phyloP scores from a whole-genome alignment of 768 basidiomycete species.

The Mycena sanguinolenta region DNA sequence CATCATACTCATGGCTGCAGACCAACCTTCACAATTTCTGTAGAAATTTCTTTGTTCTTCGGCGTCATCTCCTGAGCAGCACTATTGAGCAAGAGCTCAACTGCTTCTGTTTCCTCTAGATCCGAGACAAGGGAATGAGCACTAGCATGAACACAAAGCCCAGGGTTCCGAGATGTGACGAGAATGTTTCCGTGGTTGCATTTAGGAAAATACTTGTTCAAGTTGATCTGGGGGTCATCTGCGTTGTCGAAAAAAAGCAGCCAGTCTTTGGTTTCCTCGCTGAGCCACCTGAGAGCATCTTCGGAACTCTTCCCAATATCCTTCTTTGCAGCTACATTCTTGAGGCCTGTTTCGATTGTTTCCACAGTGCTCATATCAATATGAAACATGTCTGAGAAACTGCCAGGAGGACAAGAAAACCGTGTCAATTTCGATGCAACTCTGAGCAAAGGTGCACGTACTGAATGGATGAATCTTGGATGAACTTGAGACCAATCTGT shows the following conservation, averaged over 20 bases:
- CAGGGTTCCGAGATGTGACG: constrained; percentile 25
- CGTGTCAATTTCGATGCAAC: too few relatives aligned
- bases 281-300: constrained; percentile 7
- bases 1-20: neutral
- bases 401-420: neutral
- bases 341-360: too few relatives aligned
- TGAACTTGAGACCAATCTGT: constrained; percentile 5
- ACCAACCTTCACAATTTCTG: constrained; percentile 23
- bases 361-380: constrained; percentile 6
- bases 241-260: constrained; percentile 16
- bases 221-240: constrained; percentile 15
- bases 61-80: neutral
- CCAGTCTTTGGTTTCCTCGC: neutral
- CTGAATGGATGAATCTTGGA: neutral
- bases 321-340: neutral
- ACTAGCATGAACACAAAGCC: neutral
- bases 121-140: neutral
- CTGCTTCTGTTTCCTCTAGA: too few relatives aligned
- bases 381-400: constrained; percentile 6
- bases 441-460: neutral
- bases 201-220: constrained; percentile 16
- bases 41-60: neutral
- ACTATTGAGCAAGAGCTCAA: constrained; percentile 13
- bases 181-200: constrained; percentile 23
- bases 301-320: too few relatives aligned